A percentile compares a stretch with the other conserved stretches of the same genome.
Conservation (phyloP, 768 basidiomycete genomes). For the Paxillus involutus region DNA sequence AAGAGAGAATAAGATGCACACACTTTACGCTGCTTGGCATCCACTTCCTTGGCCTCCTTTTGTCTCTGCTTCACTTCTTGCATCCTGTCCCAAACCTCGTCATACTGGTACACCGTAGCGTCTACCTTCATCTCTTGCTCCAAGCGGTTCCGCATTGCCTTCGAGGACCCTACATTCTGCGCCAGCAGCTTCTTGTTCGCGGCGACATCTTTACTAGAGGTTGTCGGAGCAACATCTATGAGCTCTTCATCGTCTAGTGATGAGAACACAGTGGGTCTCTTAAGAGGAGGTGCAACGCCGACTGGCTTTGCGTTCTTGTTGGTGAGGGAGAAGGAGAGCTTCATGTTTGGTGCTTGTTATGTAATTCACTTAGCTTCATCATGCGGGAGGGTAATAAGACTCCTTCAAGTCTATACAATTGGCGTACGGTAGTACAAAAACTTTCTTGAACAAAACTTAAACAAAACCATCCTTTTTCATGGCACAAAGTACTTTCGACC, state of each 20-base stretch:
- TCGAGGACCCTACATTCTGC: conserved; percentile 60
- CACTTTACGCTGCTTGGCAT: conserved; percentile 78
- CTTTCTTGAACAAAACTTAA: not conserved
- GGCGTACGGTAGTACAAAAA: not conserved
- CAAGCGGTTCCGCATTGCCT: conserved; percentile 68
- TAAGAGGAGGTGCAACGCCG: conserved; percentile 48
- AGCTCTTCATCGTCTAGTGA: conserved; percentile 64
- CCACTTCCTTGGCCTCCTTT: conserved; percentile 75
- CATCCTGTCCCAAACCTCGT: conserved; percentile 96
- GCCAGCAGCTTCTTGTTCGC: conserved; percentile 57
- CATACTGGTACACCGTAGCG: conserved; percentile 87
- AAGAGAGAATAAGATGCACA: conserved; percentile 17
- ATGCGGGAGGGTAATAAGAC: no score
- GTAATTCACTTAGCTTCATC: conserved; percentile 14
- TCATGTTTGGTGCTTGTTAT: conserved; percentile 49
- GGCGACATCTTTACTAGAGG: conserved; percentile 40
- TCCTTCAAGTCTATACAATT: no score
- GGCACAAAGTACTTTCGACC: conserved; percentile 68
- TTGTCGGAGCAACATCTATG: conserved; percentile 48
- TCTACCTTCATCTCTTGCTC: conserved; percentile 81
- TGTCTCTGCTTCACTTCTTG: conserved; percentile 78
- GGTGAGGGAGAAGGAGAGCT: conserved; percentile 84
- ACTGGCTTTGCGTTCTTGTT: conserved; percentile 55
- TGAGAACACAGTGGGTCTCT: conserved; percentile 62
- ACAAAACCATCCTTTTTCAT: conserved; percentile 20